Conservation (phyloP, 208 protist genomes). For the Perkinsela sp. region DNA sequence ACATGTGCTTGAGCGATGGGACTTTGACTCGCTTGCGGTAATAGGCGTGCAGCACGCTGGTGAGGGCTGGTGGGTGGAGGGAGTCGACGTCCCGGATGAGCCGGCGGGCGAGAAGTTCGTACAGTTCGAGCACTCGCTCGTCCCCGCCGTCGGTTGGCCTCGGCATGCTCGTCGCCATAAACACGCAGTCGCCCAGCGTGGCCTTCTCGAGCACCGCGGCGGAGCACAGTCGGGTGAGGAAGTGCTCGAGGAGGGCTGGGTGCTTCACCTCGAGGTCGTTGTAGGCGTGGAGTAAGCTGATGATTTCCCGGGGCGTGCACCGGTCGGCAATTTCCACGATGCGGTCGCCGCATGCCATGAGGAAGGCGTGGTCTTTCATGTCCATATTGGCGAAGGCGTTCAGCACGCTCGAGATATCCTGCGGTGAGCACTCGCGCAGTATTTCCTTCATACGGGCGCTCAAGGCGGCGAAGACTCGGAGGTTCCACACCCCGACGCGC, state of each 20-base stretch:
- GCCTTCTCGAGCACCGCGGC: neutral
- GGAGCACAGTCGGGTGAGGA: neutral
- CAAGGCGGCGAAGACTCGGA: neutral
- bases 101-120: neutral
- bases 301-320: neutral
- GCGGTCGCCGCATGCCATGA: neutral
- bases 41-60: neutral
- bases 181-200: neutral
- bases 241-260: neutral
- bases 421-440: neutral
- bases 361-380: neutral
- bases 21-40: slow-evolving; percentile 1
- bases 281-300: neutral
- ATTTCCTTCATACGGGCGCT: neutral
- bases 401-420: neutral
- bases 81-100: neutral
- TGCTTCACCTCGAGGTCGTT: neutral
- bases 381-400: neutral
- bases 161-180: neutral
- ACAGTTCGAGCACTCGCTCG: neutral
- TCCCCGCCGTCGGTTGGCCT: neutral
- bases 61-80: neutral
- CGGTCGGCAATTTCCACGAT: neutral
- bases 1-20: neutral
- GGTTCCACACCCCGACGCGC: neutral